Percentiles rank a stretch among this genome's conserved stretches.
phyloP scores from a whole-genome alignment of 306 rosid species.

The Crataegus laevigata region DNA sequence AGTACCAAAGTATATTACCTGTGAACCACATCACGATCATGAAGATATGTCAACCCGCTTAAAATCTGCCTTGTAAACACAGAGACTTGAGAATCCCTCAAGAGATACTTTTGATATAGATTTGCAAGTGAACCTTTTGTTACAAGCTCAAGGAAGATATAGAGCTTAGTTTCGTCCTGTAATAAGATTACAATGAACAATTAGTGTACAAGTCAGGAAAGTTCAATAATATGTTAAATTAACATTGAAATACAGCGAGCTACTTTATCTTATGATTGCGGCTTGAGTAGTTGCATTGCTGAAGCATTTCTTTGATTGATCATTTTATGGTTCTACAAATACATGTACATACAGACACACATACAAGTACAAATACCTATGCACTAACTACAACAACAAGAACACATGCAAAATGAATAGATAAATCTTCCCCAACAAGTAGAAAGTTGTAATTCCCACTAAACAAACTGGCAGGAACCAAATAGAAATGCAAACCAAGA shows the following conservation, averaged over 20 bases:
- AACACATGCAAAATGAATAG: background rate
- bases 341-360: background rate
- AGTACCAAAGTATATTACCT: constrained; percentile 23
- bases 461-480: background rate
- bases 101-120: constrained; percentile 37
- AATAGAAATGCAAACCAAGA: background rate
- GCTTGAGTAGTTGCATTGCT: background rate
- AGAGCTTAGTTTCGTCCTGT: constrained; percentile 37
- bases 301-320: background rate
- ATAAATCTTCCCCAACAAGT: background rate
- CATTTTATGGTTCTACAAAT: background rate
- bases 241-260: background rate
- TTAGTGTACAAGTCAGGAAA: background rate
- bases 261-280: background rate
- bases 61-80: constrained; percentile 52
- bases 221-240: background rate
- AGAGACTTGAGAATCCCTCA: constrained; percentile 51
- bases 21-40: constrained; percentile 47
- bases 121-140: constrained; percentile 50
- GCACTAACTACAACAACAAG: background rate
- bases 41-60: constrained; percentile 54
- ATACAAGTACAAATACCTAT: background rate
- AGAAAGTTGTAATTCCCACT: background rate
- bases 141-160: constrained; percentile 61
- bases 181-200: background rate